A percentile compares a stretch with the other conserved stretches of the same genome.
Conservation (phyloP, 129 eudicot species). For the Solidago caesia region DNA sequence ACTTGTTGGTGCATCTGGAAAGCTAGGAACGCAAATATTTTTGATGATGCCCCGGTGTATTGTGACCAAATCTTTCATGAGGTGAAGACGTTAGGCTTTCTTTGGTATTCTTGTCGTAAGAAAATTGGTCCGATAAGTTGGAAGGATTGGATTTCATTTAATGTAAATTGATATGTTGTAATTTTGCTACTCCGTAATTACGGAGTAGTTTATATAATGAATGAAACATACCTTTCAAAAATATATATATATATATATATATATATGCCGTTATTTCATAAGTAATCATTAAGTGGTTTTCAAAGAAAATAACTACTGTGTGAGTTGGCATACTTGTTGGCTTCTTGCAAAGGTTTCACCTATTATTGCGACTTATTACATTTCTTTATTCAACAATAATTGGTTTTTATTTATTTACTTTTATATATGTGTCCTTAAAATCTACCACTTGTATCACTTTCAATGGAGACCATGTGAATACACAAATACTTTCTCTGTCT, state of each 20-base stretch:
- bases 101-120: no score
- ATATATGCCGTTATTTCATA: conserved; percentile 8
- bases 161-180: no score
- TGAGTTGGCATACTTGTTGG: neutral
- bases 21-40: no score
- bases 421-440: neutral
- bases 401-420: conserved; percentile 2
- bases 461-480: conserved; percentile 27
- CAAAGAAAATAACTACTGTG: neutral
- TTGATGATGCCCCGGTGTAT: no score
- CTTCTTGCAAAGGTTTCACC: conserved; percentile 15
- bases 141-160: no score
- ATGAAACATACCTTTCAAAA: neutral
- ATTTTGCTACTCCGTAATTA: neutral
- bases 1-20: no score
- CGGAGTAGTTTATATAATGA: neutral
- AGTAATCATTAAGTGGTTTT: conserved; percentile 21
- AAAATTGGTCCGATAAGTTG: no score
- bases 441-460: conserved; percentile 24
- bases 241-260: neutral
- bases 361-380: conserved; percentile 17
- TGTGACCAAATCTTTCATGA: no score
- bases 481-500: conserved; percentile 19
- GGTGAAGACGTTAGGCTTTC: no score
- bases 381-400: conserved; percentile 30